Conservation (phyloP, 331 rosid species). For the Prunus yedoensis region DNA sequence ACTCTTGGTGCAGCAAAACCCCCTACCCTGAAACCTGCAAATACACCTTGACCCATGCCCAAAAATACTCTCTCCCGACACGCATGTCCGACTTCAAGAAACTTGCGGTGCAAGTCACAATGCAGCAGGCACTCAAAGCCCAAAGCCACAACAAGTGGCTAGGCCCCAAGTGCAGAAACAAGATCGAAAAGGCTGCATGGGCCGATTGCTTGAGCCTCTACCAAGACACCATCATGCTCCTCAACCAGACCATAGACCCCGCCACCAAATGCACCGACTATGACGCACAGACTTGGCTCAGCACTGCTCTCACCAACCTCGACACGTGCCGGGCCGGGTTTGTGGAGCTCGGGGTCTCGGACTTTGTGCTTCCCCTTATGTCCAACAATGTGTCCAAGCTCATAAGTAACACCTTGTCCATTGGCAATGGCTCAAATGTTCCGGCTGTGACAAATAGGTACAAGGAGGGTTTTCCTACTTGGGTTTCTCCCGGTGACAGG, state of each 20-base stretch:
- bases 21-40: slow-evolving; percentile 53
- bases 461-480: slow-evolving; percentile 37
- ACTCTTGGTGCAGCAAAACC: slow-evolving; percentile 58
- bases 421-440: slow-evolving; percentile 24
- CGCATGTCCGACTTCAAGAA: slow-evolving; percentile 40
- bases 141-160: slow-evolving; percentile 39
- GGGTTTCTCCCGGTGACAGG: slow-evolving; percentile 39
- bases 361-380: slow-evolving; percentile 33
- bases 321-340: slow-evolving; percentile 57
- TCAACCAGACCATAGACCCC: slow-evolving; percentile 51
- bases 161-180: slow-evolving; percentile 38
- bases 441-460: slow-evolving; percentile 8
- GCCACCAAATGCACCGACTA: slow-evolving; percentile 24
- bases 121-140: slow-evolving; percentile 38
- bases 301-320: slow-evolving; percentile 50
- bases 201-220: slow-evolving; percentile 51
- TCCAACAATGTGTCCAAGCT: slow-evolving; percentile 50
- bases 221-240: slow-evolving; percentile 39
- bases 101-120: slow-evolving; percentile 25
- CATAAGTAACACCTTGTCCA: slow-evolving; percentile 41
- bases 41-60: slow-evolving; percentile 14
- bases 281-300: slow-evolving; percentile 67
- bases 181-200: slow-evolving; percentile 49
- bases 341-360: slow-evolving; percentile 40
- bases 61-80: slow-evolving; percentile 13